phyloP scores from a whole-genome alignment of 495 filamentous ascomycete species.

The Terfezia boudieri region DNA sequence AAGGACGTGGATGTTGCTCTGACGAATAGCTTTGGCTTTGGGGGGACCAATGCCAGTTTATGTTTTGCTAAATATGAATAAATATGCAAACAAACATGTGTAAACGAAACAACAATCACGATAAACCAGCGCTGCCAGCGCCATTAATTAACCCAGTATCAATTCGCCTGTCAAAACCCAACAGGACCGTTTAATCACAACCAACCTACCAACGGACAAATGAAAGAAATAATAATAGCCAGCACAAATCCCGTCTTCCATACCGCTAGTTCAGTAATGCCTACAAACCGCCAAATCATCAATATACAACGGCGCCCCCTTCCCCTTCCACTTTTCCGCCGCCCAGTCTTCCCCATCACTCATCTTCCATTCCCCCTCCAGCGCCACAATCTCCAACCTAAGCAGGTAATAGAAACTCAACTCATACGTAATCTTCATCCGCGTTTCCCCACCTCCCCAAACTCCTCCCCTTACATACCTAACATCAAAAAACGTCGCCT shows the following conservation, averaged over 20 bases:
- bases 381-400: background rate
- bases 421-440: background rate
- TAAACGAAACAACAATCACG: no score
- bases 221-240: no score
- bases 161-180: no score
- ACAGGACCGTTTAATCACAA: no score
- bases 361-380: background rate
- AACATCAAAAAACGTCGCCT: background rate
- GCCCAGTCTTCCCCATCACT: background rate
- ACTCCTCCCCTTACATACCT: background rate
- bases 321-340: background rate
- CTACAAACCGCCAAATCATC: background rate
- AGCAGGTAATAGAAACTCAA: background rate
- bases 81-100: no score
- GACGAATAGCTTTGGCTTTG: slow-evolving; percentile 96
- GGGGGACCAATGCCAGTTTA: slow-evolving; percentile 80
- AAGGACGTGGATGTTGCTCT: slow-evolving; percentile 50
- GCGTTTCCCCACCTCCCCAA: background rate
- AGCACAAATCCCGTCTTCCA: background rate
- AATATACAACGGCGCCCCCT: background rate
- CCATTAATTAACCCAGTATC: no score
- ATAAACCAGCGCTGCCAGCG: no score
- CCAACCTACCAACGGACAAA: no score
- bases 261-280: background rate
- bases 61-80: slow-evolving; percentile 26